Evolutionary conservation across 169 alveolate genomes (phyloP), one percentile per base, ranked within the genome.

Genomic region (Plasmodium gaboni): DNA sequence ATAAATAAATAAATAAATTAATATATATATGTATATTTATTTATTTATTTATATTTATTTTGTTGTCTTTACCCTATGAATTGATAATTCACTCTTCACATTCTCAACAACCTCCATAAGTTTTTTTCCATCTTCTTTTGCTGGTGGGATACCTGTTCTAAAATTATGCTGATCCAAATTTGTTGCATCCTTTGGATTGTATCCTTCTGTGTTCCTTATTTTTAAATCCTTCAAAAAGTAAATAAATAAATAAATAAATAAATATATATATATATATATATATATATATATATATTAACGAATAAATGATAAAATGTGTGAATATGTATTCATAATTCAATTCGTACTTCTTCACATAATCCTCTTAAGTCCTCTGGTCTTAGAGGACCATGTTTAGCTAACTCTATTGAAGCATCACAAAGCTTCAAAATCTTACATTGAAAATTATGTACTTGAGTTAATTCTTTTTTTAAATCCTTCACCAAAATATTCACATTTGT

Each of bases 361-460:
- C 99, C 99, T 50, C 99, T 93, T 3, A 97, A 88, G 89, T 96
- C 98, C 88, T 98, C 99, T 0, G 98, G 98, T 74, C 98, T 95
- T 72, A 97, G 76, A 28, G 98, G 98, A 38, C 99, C 99, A 76
- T 97, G 95, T 32, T 96, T 96, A 15, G 98, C 98, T 76, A 98
- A 89, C 60, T 96, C 98, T 86, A 93, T 96, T 28, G 96, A 87
- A 12, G 96, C 95, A 28, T 94, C 96, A 42, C 97, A 92, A 59
- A 96, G 93, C 44, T 95, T 93, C 64, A 97, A 97, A 15, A 95
- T 74, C 80, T 95, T 94, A 44, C 97, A 86, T 80, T 98, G 88
- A 69, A 93, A 70, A 88, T 97, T 97, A 91, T 95, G 96, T 26
- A 95, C 73, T 67, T 67, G 48, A 50, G 88, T 85, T 17, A 95